These are phyloP conservation scores for Vitis riparia DNA, from an alignment of 164 flowering plant genomes.

Conservation along the genomic window DNA sequence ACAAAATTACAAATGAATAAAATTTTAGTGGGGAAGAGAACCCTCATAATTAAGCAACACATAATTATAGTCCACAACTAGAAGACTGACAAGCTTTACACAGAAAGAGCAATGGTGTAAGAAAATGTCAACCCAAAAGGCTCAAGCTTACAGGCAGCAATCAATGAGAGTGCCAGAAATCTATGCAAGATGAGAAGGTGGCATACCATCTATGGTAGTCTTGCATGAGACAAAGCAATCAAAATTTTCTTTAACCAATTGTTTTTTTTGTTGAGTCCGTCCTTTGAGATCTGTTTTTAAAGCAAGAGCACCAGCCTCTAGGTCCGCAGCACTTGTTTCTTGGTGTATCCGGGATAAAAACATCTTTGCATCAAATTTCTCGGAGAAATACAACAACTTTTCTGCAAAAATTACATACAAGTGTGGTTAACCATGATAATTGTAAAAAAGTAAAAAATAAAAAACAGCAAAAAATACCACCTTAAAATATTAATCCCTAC, in stretches of 20 bases:
- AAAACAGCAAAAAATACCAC: background rate
- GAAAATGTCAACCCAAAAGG: no score
- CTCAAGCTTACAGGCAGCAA: no score
- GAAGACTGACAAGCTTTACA: conserved; percentile 1
- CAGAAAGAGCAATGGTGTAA: background rate
- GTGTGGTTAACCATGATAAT: conserved; percentile 2
- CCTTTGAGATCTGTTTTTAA: conserved; percentile 89
- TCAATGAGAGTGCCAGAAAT: background rate
- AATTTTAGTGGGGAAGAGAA: no score
- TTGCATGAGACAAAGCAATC: conserved; percentile 99
- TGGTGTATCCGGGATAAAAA: conserved; percentile 91
- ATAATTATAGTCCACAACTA: background rate
- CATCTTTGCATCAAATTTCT: conserved; percentile 83
- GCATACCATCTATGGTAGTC: conserved; percentile 96
- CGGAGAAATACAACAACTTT: conserved; percentile 85
- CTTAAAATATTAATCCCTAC: no score
- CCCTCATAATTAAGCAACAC: background rate
- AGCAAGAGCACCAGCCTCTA: conserved; percentile 91
- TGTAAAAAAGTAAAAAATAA: background rate
- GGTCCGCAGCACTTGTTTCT: conserved; percentile 79
- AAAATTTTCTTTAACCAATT: conserved; percentile 95
- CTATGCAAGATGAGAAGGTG: background rate
- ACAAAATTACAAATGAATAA: conserved; percentile 9
- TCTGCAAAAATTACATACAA: conserved; percentile 50
- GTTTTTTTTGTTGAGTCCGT: conserved; percentile 88